Evolutionary conservation across 1,139 yeast genomes (phyloP).

Genomic region (Magnusiomyces magnusii): DNA sequence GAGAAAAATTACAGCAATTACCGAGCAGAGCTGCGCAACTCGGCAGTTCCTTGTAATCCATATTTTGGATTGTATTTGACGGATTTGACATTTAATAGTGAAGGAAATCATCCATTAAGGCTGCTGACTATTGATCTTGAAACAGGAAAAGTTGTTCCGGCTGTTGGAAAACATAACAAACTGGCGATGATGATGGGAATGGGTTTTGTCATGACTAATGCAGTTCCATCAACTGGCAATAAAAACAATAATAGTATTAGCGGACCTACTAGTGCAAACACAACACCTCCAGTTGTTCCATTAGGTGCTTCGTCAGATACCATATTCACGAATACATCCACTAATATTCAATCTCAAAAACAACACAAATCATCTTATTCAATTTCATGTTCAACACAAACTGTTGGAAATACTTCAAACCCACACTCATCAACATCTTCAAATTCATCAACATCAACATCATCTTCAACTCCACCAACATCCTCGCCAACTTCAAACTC

Average conservation of each 20-base stretch:
- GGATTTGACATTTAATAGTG: conserved; percentile 80
- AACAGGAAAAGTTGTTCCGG: conserved; percentile 7
- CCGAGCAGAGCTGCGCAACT: conserved; percentile 54
- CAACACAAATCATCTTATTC: too few species aligned
- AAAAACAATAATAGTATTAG: not conserved
- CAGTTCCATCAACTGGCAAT: not conserved
- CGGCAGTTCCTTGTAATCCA: conserved; percentile 69
- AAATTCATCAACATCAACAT: too few species aligned
- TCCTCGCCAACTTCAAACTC: not conserved
- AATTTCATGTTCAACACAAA: too few species aligned
- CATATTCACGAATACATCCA: not conserved
- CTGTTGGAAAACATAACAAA: not conserved
- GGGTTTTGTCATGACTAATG: not conserved
- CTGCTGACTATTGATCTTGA: conserved; percentile 30
- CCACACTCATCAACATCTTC: too few species aligned
- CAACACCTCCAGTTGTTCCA: not conserved
- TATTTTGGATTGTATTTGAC: conserved; percentile 77
- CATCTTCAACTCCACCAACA: not conserved
- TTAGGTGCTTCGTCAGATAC: not conserved
- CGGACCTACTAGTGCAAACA: not conserved
- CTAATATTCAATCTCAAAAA: too few species aligned
- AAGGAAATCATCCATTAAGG: conserved; percentile 65
- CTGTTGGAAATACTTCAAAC: too few species aligned
- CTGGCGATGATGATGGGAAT: conserved; percentile 24
- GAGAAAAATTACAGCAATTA: conserved; percentile 75